Percentiles rank a stretch among this genome's conserved stretches.
phyloP scores from a whole-genome alignment of 2,329 filamentous ascomycete genomes.

The Parasarocladium wereldwijsianum region DNA sequence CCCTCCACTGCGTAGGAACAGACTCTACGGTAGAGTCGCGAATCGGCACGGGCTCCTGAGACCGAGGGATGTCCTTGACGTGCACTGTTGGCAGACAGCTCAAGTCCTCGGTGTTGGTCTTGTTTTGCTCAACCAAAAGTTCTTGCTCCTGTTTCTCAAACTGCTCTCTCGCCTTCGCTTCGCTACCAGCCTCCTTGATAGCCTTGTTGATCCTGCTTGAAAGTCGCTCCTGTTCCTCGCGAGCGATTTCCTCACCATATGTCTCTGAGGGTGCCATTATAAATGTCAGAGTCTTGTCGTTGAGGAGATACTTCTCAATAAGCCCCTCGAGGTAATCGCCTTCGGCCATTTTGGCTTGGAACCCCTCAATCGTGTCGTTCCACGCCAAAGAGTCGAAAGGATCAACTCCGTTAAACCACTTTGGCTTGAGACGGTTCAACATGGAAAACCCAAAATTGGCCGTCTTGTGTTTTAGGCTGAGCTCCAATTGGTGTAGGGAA shows the following conservation, averaged over 20 bases:
- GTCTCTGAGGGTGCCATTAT: conserved; percentile 79
- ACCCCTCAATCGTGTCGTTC: conserved; percentile 76
- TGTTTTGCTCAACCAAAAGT: conserved; percentile 68
- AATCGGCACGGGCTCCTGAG: conserved; percentile 45
- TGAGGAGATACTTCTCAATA: conserved; percentile 79
- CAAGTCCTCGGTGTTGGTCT: conserved; percentile 70
- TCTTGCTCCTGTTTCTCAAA: conserved; percentile 68
- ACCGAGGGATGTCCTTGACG: conserved; percentile 75
- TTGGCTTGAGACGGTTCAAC: conserved; percentile 74
- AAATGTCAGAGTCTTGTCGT: conserved; percentile 76
- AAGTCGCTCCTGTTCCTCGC: conserved; percentile 66
- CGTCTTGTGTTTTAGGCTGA: conserved; percentile 92
- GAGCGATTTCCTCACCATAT: conserved; percentile 58
- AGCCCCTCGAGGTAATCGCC: conserved; percentile 72
- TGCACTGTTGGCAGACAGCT: conserved; percentile 79
- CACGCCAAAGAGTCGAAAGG: conserved; percentile 84
- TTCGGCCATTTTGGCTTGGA: conserved; percentile 61
- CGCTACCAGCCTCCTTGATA: conserved; percentile 51
- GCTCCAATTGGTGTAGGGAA: conserved; percentile 81
- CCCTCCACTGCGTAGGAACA: conserved; percentile 72
- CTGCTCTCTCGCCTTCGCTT: conserved; percentile 54
- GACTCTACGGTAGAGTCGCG: conserved; percentile 52
- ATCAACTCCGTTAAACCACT: conserved; percentile 92
- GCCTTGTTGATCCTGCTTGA: conserved; percentile 58
- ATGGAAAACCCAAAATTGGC: conserved; percentile 87